Evolutionary conservation across 495 filamentous ascomycete genomes (phyloP).

Genomic region (Niebla homalea): DNA sequence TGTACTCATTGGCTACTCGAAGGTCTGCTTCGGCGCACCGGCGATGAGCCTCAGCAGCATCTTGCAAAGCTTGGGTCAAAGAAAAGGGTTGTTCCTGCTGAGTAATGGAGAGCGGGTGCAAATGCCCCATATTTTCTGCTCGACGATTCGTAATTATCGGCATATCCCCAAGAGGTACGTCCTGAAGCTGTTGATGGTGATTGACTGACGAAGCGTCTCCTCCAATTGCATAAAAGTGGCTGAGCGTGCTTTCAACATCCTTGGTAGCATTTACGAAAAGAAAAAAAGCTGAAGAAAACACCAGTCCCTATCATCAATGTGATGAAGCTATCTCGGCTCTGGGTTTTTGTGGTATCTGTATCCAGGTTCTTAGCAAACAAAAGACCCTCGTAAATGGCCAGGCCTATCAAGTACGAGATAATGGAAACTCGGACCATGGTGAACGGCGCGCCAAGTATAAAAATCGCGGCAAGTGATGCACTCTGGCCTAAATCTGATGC

Average conservation of each 20-base stretch:
- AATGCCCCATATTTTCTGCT: not conserved
- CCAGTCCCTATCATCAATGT: slow-evolving; percentile 4
- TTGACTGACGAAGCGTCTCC: not conserved
- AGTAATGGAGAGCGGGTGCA: not conserved
- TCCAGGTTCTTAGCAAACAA: slow-evolving; percentile 6
- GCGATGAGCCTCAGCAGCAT: slow-evolving; percentile 5
- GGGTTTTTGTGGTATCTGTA: not conserved
- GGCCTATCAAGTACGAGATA: slow-evolving; percentile 6
- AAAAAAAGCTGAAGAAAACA: not conserved
- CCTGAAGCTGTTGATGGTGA: not conserved
- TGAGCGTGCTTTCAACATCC: slow-evolving; percentile 1
- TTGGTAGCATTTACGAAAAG: not conserved
- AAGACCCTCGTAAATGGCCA: slow-evolving; percentile 12
- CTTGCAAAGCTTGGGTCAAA: slow-evolving; percentile 3
- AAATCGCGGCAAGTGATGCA: slow-evolving; percentile 2
- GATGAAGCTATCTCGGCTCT: slow-evolving; percentile 12
- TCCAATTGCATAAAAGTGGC: not conserved
- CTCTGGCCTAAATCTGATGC: not conserved
- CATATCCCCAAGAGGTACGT: not conserved
- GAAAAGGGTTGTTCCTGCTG: not conserved
- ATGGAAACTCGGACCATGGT: slow-evolving; percentile 10
- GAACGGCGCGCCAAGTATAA: slow-evolving; percentile 8
- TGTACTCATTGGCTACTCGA: not conserved
- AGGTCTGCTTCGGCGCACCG: slow-evolving; percentile 9
- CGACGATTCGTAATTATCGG: not conserved